Evolutionary conservation across 441 rosid species (phyloP).

Genomic region (Syzygium malaccense): DNA sequence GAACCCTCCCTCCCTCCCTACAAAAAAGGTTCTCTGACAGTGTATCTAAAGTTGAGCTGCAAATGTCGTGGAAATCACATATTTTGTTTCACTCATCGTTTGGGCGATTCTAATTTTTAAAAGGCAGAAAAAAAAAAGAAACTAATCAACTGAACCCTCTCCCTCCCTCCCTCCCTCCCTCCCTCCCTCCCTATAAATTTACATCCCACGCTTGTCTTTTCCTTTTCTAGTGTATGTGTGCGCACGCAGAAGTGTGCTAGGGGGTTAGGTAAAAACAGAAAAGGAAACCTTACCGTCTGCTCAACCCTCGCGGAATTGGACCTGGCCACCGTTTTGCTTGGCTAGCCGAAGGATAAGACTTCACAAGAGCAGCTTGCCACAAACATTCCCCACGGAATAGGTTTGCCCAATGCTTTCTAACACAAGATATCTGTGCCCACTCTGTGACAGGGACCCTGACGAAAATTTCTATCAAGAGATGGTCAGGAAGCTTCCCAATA

Average conservation of each 20-base stretch:
- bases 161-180: no score
- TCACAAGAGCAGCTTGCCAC: constrained; percentile 74
- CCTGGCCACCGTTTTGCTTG: constrained; percentile 70
- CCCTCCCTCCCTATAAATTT: no score
- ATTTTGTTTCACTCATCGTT: neutral
- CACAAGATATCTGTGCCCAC: constrained; percentile 57
- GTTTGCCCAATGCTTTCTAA: constrained; percentile 65
- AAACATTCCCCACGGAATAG: constrained; percentile 66
- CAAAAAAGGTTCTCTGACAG: no score
- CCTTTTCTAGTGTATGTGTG: neutral
- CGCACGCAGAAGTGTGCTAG: fast-evolving
- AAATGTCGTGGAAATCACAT: neutral
- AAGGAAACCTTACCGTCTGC: constrained; percentile 35
- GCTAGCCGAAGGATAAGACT: constrained; percentile 43
- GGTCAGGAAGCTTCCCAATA: constrained; percentile 65
- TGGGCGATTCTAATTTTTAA: neutral
- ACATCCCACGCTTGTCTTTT: no score
- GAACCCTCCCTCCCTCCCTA: no score
- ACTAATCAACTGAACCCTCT: no score
- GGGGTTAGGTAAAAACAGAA: no score
- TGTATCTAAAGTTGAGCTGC: neutral
- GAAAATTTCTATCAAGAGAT: constrained; percentile 69
- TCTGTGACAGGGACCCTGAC: constrained; percentile 53
- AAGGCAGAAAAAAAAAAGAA: no score
- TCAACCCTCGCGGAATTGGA: constrained; percentile 68